Conservation (phyloP, 768 basidiomycete genomes). For the Trichaptum fuscoviolaceum region DNA sequence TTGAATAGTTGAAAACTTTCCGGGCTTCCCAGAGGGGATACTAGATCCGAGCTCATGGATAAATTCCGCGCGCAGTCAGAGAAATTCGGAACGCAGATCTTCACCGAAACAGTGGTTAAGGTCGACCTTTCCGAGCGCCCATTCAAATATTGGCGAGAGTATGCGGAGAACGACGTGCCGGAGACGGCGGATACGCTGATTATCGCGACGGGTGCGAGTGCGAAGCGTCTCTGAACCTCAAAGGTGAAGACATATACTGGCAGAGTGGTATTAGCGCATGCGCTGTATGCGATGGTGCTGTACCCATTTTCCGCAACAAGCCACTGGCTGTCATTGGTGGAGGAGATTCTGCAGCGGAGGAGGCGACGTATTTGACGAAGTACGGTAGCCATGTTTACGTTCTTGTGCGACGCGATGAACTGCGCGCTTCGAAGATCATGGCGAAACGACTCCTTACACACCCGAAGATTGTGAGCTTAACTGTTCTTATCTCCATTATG, state of each 20-base stretch:
- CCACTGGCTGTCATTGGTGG: slow-evolving; percentile 97
- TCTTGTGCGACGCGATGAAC: slow-evolving; percentile 86
- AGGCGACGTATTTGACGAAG: slow-evolving; percentile 94
- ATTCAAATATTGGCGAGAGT: slow-evolving; percentile 97
- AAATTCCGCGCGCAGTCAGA: slow-evolving; percentile 96
- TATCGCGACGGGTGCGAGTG: slow-evolving; percentile 95
- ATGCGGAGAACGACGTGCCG: slow-evolving; percentile 71
- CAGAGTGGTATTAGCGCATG: slow-evolving; percentile 98
- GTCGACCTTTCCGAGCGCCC: slow-evolving; percentile 91
- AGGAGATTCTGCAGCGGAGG: slow-evolving; percentile 97
- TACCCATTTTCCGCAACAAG: slow-evolving; percentile 98
- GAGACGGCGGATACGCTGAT: slow-evolving; percentile 94
- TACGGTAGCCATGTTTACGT: slow-evolving; percentile 97
- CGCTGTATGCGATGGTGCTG: slow-evolving; percentile 98
- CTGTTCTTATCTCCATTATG: not conserved
- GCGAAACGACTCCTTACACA: slow-evolving; percentile 84
- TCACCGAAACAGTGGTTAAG: slow-evolving; percentile 97
- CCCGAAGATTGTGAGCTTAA: slow-evolving; percentile 74
- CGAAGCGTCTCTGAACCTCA: slow-evolving; percentile 85
- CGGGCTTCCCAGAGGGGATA: slow-evolving; percentile 93
- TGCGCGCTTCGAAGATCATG: slow-evolving; percentile 98
- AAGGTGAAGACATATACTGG: slow-evolving; percentile 95
- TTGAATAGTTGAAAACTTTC: slow-evolving; percentile 83
- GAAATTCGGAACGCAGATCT: slow-evolving; percentile 89
- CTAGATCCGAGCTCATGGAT: slow-evolving; percentile 96